Base-by-base conservation (phyloP, 2,329 filamentous ascomycete genomes). In the Neocatenulostroma microsporum region DNA sequence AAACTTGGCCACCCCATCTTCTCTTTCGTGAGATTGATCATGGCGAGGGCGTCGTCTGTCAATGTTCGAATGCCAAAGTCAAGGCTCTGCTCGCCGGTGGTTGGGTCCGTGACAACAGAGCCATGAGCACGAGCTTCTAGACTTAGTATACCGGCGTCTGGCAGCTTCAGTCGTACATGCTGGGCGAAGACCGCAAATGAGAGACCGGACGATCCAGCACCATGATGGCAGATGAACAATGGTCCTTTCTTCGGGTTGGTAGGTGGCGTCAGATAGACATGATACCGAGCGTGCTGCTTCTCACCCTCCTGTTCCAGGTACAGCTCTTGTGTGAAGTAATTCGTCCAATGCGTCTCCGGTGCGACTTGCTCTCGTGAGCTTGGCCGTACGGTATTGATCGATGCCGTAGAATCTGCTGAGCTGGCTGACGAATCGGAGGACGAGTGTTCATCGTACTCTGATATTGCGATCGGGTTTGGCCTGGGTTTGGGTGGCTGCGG, bases 201-300 rank as follows among this genome's bases (percentile, higher is more conserved):
- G 40, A 96, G 74, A 5, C 84, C 93, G 0, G 88, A 94, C 3
- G 88, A 94, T 12, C 91, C 91, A 26, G 85, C 91, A 25, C 91
- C 91, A 63, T 98, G 91, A 57, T 98, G 91, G 63, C 84, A 85
- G 41, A 96, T 82, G 61, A 98, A 88, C 4, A 98, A 69, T 0
- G 89, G 87, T 0, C 82, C 84, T 43, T 73, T 78, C 27, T 73
- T 72, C 12, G 46, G 26, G 7, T 67, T 58, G 2, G 58, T 55
- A 1, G 89, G 88, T 1, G 87, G 86, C 14, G 79, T 94, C 28
- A 96, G 70, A 60, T 96, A 96, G 39, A 77, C 84, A 66, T 98
- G 91, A 56, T 88, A 82, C 34, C 70, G 75, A 27, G 85, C 74
- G 15, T 64, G 59, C 24, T 64, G 21, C 46, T 48, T 10, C 58